Evolutionary conservation across 352 stramenopile species (phyloP), one percentile per base, ranked within the genome.

Genomic region (Pythium vanterpoolii): DNA sequence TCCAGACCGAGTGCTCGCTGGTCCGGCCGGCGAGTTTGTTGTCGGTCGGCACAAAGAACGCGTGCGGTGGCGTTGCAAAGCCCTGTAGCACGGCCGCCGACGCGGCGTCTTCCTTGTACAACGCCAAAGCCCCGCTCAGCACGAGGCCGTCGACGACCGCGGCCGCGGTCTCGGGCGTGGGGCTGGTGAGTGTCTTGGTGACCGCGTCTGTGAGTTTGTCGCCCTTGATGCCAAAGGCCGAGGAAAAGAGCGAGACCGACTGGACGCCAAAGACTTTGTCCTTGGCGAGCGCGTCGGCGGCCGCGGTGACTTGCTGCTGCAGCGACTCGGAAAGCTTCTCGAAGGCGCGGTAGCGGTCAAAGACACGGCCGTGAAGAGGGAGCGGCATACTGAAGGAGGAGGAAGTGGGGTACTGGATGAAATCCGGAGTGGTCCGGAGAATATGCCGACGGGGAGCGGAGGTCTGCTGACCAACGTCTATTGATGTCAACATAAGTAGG

Each of bases 71-170:
- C 34, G 43, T 31, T 26, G 59, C 39, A 40, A 66, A 56, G 5
- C 59, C 50, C 10, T 36, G 44, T 34, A 51, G 60, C 9, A 46
- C 26, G 14, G 61, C 11, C 5, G 60, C 31, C 36, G 28, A 16
- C n/a, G 24, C 40, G 31, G 39, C 38, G 40, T 71, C 63, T 36
- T 71, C 60, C 18, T 59, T 48, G 34, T 43, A 50, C 27, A 56
- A 52, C 16, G 65, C 4, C 10, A 62, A 58, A 11, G 60, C 67
- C 21, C 57, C 57, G 31, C 26, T 51, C 30, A 71, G 60, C 53
- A 71, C 63, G 44, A 71, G 63, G 4, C 51, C 57, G 28, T 66
- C 53, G 19, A 39, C 53, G 46, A 68, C 58, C 33, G 50, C 49
- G 33, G 50, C 50, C n/a, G 46, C 59, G 19, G 57, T 36, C n/a